Evolutionary conservation across 1,284 basidiomycete species (phyloP).

Genomic region (Pascua guehoae): DNA sequence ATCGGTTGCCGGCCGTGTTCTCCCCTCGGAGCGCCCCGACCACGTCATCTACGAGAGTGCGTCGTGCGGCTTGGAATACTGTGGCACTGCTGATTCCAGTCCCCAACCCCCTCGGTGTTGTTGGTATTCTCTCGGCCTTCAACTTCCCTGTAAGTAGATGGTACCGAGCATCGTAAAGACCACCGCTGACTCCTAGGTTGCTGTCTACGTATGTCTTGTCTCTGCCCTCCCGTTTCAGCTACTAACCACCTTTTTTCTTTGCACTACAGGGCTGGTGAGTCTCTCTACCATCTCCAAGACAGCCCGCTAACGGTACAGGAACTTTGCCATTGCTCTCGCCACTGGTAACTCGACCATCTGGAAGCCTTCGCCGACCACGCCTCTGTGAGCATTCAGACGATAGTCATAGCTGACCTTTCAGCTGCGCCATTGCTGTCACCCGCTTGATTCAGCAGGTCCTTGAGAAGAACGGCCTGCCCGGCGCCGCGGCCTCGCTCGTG

Average conservation of each 20-base stretch:
- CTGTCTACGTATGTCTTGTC: slow-evolving; percentile 54
- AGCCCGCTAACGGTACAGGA: slow-evolving; percentile 58
- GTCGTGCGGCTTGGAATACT: no score
- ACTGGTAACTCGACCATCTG: slow-evolving; percentile 87
- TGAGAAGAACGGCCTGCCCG: slow-evolving; percentile 74
- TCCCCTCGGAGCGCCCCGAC: slow-evolving; percentile 81
- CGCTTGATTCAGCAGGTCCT: slow-evolving; percentile 76
- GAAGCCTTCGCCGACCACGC: slow-evolving; percentile 89
- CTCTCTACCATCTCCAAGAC: not conserved
- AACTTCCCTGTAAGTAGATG: slow-evolving; percentile 67
- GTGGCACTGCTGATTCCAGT: slow-evolving; percentile 37
- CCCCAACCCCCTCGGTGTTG: slow-evolving; percentile 85
- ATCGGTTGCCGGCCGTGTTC: slow-evolving; percentile 82
- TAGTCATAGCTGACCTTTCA: slow-evolving; percentile 24
- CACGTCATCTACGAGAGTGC: slow-evolving; percentile 73
- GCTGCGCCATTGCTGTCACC: slow-evolving; percentile 70
- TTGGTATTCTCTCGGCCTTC: slow-evolving; percentile 85
- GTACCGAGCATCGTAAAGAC: no score
- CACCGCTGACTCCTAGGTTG: slow-evolving; percentile 37
- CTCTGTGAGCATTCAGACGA: slow-evolving; percentile 56
- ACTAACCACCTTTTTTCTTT: no score
- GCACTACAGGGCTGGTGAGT: no score
- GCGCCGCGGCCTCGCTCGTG: slow-evolving; percentile 75
- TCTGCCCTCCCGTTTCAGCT: not conserved
- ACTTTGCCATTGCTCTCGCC: slow-evolving; percentile 79